These are phyloP conservation scores for Linum usitatissimum DNA, from an alignment of 345 rosid species.

Conservation along the genomic window DNA sequence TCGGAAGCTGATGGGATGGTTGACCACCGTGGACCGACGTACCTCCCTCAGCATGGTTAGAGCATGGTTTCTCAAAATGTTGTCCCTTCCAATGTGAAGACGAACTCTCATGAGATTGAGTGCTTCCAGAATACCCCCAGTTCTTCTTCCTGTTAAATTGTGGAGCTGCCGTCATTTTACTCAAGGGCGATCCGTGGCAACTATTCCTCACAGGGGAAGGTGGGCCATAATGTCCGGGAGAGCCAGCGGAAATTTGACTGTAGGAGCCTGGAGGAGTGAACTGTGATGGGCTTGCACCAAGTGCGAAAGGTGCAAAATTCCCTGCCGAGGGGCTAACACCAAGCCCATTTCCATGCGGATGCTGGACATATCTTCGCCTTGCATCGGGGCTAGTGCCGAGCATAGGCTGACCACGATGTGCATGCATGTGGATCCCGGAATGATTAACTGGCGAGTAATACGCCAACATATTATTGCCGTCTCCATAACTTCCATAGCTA, in stretches of 20 bases:
- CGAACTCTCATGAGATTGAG: slow-evolving; percentile 57
- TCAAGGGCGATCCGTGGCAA: slow-evolving; percentile 87
- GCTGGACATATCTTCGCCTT: slow-evolving; percentile 61
- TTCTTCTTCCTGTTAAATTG: slow-evolving; percentile 76
- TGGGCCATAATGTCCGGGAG: slow-evolving; percentile 96
- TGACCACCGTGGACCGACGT: slow-evolving; percentile 39
- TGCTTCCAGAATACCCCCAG: slow-evolving; percentile 67
- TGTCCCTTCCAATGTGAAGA: slow-evolving; percentile 62
- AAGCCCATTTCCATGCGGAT: slow-evolving; percentile 73
- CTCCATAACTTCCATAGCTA: slow-evolving; percentile 96
- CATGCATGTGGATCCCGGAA: slow-evolving; percentile 62
- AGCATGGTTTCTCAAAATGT: slow-evolving; percentile 33
- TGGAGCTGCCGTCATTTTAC: slow-evolving; percentile 65
- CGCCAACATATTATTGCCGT: slow-evolving; percentile 52
- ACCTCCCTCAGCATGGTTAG: slow-evolving; percentile 46
- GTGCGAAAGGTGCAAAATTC: slow-evolving; percentile 81
- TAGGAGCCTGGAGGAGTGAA: slow-evolving; percentile 83
- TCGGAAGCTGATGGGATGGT: slow-evolving; percentile 41
- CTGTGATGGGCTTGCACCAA: slow-evolving; percentile 94
- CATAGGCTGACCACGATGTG: slow-evolving; percentile 60
- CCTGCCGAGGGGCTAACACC: slow-evolving; percentile 91
- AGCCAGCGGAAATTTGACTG: slow-evolving; percentile 52
- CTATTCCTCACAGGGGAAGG: slow-evolving; percentile 85
- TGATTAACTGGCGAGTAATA: slow-evolving; percentile 93
- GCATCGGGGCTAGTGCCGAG: slow-evolving; percentile 93